phyloP scores from a whole-genome alignment of 2,329 filamentous ascomycete genomes.

The Colletotrichum gigasporum region DNA sequence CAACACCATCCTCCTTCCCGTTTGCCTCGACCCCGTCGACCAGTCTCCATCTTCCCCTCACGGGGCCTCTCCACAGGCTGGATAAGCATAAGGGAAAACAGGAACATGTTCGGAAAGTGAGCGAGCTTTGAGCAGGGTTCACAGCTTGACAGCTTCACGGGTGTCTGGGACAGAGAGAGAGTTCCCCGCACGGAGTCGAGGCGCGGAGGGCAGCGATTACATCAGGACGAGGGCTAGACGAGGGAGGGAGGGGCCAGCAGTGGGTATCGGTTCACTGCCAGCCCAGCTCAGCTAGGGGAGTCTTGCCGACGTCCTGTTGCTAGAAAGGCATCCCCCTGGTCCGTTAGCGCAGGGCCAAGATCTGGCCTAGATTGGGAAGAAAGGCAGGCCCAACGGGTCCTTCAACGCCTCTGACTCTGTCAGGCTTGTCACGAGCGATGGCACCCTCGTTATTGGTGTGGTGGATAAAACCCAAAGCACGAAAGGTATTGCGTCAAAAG shows the following conservation, averaged over 20 bases:
- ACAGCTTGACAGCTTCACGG: neutral
- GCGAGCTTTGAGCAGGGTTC: neutral
- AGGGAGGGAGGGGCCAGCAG: neutral
- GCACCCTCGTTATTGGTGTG: no score
- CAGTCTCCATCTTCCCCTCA: slow-evolving; percentile 4
- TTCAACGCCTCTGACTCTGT: no score
- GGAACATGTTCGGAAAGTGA: slow-evolving; percentile 4
- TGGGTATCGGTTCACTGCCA: neutral
- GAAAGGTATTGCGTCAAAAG: no score
- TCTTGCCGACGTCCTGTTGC: no score
- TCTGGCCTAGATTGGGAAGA: no score
- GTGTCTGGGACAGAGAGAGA: neutral
- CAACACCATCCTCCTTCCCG: neutral
- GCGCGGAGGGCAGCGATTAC: neutral
- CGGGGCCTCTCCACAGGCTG: neutral
- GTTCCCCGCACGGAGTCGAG: neutral
- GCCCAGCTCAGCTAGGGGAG: slow-evolving; percentile 10
- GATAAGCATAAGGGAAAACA: slow-evolving; percentile 7
- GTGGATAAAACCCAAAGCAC: no score
- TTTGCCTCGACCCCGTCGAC: neutral
- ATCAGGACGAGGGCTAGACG: no score
- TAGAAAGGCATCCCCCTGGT: no score
- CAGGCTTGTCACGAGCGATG: no score
- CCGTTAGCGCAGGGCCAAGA: no score
- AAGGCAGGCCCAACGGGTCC: no score